Evolutionary conservation across 192 early-diverging fungal species (phyloP).

Genomic region (Coemansia umbellata): DNA sequence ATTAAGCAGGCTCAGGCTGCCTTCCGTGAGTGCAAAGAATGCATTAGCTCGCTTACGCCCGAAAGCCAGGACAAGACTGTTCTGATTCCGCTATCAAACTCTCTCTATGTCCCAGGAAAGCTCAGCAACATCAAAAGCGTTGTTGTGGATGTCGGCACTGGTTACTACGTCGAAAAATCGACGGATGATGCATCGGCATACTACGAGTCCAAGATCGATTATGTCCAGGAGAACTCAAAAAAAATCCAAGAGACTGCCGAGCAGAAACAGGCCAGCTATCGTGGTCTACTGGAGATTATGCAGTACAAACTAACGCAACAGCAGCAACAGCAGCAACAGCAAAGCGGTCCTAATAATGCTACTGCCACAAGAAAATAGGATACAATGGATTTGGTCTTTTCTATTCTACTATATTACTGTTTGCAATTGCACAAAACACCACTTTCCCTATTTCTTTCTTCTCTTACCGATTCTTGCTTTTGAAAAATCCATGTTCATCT

Average conservation of each 20-base stretch:
- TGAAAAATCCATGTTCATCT: too few relatives aligned
- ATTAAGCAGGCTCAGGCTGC: slow-evolving; percentile 84
- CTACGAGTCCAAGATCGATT: slow-evolving; percentile 79
- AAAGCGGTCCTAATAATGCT: too few relatives aligned
- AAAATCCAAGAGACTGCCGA: slow-evolving; percentile 78
- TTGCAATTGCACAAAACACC: too few relatives aligned
- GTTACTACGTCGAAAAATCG: slow-evolving; percentile 93
- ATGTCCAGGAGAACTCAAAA: slow-evolving; percentile 74
- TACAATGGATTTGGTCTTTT: too few relatives aligned
- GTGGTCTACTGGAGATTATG: slow-evolving; percentile 43
- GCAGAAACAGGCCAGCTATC: slow-evolving; percentile 70
- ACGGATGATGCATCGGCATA: slow-evolving; percentile 76
- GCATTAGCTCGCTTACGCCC: slow-evolving; percentile 58
- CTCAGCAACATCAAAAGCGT: slow-evolving; percentile 77
- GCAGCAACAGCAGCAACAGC: slow-evolving; percentile 20
- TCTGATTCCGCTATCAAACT: slow-evolving; percentile 47
- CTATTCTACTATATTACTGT: too few relatives aligned
- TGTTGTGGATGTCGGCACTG: slow-evolving; percentile 94
- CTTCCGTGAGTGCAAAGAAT: slow-evolving; percentile 80
- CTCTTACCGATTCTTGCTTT: too few relatives aligned
- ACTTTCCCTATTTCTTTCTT: too few relatives aligned
- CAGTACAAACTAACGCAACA: slow-evolving; percentile 49
- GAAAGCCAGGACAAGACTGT: slow-evolving; percentile 50
- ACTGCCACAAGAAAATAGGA: too few relatives aligned
- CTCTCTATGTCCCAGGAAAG: slow-evolving; percentile 91